Conservation (phyloP, 805 yeast genomes). For the Lachancea thermotolerans region DNA sequence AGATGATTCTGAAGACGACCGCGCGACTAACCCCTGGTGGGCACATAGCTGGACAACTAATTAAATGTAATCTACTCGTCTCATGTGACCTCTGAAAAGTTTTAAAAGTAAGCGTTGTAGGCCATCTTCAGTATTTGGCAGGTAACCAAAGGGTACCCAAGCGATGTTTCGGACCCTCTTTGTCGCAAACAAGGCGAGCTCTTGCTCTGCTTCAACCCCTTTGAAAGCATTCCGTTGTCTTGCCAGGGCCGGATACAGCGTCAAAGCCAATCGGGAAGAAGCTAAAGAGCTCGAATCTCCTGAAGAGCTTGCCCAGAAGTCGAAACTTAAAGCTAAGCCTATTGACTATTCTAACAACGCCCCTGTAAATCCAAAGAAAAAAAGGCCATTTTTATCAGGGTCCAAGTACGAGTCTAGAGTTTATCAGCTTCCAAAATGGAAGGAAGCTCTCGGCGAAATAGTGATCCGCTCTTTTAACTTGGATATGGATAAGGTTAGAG, state of each 20-base stretch:
- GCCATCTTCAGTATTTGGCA: neutral
- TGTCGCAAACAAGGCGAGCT: no score
- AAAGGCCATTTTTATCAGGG: slow-evolving; percentile 31
- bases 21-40: no score
- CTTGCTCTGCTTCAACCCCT: no score
- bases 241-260: neutral
- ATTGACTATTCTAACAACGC: slow-evolving; percentile 24
- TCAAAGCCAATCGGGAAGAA: neutral
- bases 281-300: slow-evolving; percentile 19
- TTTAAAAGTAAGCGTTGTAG: neutral
- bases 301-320: slow-evolving; percentile 19
- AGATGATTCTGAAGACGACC: no score
- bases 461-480: slow-evolving; percentile 54
- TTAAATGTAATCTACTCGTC: neutral
- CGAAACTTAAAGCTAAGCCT: slow-evolving; percentile 20
- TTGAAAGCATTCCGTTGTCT: neutral
- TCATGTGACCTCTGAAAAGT: neutral
- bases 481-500: slow-evolving; percentile 87
- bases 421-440: slow-evolving; percentile 42
- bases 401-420: slow-evolving; percentile 34
- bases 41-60: no score
- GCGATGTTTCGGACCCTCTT: no score
- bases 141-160: no score
- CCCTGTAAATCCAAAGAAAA: slow-evolving; percentile 30
- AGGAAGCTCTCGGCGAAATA: slow-evolving; percentile 56